These are phyloP conservation scores for Aciculosporium take DNA, from an alignment of 2,329 filamentous ascomycete species.

Conservation along the genomic window DNA sequence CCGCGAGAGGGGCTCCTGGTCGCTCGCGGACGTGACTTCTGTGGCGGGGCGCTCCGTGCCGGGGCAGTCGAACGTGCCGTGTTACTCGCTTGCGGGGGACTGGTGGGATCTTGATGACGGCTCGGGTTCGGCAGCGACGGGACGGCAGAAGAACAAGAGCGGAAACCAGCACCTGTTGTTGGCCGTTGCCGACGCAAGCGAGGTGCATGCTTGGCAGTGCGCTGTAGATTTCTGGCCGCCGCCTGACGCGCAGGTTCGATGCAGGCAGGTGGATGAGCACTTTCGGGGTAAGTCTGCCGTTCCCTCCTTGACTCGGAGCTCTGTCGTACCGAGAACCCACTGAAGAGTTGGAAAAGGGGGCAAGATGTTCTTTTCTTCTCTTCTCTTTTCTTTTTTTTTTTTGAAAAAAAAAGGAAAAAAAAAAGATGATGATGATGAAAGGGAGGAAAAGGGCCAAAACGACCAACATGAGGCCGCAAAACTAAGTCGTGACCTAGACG, in stretches of 20 bases:
- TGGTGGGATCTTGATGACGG: constrained; percentile 5
- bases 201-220: constrained; percentile 11
- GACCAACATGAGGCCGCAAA: neutral
- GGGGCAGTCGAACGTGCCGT: constrained; percentile 7
- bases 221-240: constrained; percentile 7
- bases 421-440: no score
- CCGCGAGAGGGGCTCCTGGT: constrained; percentile 6
- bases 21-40: constrained; percentile 6
- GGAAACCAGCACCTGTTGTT: constrained; percentile 7
- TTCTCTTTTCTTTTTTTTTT: neutral
- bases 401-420: no score
- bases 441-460: no score
- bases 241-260: constrained; percentile 6
- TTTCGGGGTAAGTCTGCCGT: constrained; percentile 9
- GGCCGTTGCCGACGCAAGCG: constrained; percentile 7
- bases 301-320: no score
- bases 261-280: constrained; percentile 5
- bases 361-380: neutral
- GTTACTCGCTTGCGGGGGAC: constrained; percentile 10
- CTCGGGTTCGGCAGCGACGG: no score
- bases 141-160: neutral
- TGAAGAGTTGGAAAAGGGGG: no score
- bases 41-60: constrained; percentile 4
- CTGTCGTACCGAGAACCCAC: no score
- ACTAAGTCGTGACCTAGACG: constrained; percentile 4